Base-by-base conservation (phyloP, 176 grass and related monocot genomes). In the Tillandsia leiboldiana region DNA sequence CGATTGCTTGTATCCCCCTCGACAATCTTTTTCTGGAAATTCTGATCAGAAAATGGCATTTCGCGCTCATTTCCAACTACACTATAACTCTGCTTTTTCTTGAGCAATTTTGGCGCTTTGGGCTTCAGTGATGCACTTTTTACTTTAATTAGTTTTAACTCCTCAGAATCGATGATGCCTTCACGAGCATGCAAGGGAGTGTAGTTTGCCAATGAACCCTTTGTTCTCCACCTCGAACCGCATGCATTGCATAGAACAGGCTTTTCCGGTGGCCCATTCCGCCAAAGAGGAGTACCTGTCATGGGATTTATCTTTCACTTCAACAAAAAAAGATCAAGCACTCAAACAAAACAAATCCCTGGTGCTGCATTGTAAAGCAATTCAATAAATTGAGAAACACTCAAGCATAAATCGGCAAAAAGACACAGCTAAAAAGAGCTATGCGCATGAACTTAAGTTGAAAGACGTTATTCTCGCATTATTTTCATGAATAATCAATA, bases 211-310 rank as follows among this genome's bases (percentile, higher is more conserved):
- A 97, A 77, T 79, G 88, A 92, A 72, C 93, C 93, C 50, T 97
- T 97, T 3, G 89, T 97, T 77, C 93, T 83, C 86, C 84, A 97
- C 68, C 93, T 90, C 3, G 93, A 92, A 63, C 93, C 93, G 72
- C 93, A 97, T 56, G 93, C 93, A 90, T 97, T 97, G 74, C 93
- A 97, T 29, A 97, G 78, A 72, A 97, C 93, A 53, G 93, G 93
- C 69, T 97, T 97, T 69, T 97, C 82, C 68, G 82, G 61, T 61
- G 93, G 93, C 27, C 93, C 93, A 84, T 97, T 97, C 66, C 93
- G 78, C 93, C 93, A 97, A 65, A 97, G 89, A 54, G 93, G 93
- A 68, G 93, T 97, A 73, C 89, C 93, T 97, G 86, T 83, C 79
- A n/a, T 53, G 83, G 3, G 51, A 80, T 71, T 82, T 64, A 81